A percentile compares a stretch with the other conserved stretches of the same genome.
Evolutionary conservation across 2,329 filamentous ascomycete genomes (phyloP).

Genomic region (Sporothrix dimorphospora): DNA sequence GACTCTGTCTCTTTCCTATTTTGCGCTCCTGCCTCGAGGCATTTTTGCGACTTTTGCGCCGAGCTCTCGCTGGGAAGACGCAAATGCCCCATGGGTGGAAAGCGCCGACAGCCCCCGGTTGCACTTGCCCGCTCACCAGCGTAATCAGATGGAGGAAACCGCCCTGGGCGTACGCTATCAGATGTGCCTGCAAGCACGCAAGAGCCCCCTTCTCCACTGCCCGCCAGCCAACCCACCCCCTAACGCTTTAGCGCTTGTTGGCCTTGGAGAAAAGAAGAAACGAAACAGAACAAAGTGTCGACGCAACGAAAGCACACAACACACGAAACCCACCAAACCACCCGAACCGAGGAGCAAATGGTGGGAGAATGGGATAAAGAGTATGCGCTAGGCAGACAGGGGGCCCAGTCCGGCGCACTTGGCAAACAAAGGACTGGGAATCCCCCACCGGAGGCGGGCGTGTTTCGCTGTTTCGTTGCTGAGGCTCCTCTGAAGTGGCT

Average conservation of each 20-base stretch:
- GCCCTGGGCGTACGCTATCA: background rate
- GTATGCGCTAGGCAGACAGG: constrained; percentile 7
- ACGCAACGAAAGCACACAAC: background rate
- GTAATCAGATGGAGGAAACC: constrained; percentile 9
- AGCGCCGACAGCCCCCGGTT: background rate
- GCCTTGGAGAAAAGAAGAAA: constrained; percentile 5
- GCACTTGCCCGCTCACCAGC: background rate
- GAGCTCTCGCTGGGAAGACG: background rate
- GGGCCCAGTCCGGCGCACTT: background rate
- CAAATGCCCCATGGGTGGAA: background rate
- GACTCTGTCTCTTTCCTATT: background rate
- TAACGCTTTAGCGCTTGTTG: background rate
- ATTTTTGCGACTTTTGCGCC: constrained; percentile 8
- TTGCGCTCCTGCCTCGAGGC: background rate
- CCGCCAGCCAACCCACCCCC: background rate
- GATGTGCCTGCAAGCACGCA: constrained; percentile 7
- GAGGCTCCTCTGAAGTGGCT: background rate
- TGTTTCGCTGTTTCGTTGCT: background rate
- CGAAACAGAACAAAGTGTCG: background rate
- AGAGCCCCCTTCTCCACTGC: constrained; percentile 5
- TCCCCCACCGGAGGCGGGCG: background rate
- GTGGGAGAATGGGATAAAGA: background rate
- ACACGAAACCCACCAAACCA: background rate
- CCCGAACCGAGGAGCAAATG: constrained; percentile 17
- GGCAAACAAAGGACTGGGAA: constrained; percentile 11